Evolutionary conservation across 2,329 filamentous ascomycete genomes (phyloP).

Genomic region (Apiospora marii): DNA sequence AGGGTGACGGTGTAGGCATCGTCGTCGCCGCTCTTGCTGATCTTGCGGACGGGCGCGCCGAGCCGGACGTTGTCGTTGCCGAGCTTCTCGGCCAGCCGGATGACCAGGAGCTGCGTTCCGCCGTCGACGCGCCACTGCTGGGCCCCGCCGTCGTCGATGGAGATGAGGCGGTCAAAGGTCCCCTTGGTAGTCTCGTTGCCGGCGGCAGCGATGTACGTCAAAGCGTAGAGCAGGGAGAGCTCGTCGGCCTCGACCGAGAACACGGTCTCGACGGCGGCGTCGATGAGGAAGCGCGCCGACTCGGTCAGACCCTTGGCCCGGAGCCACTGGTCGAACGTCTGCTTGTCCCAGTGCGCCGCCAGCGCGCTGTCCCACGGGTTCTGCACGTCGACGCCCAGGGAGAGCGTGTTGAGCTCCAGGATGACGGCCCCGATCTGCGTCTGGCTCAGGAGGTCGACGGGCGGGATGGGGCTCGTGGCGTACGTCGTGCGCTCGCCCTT

Average conservation of each 20-base stretch:
- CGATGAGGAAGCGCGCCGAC: conserved; percentile 6
- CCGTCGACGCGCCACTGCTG: conserved; percentile 12
- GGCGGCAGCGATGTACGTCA: background rate
- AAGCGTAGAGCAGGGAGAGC: background rate
- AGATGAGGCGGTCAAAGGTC: background rate
- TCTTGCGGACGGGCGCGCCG: background rate
- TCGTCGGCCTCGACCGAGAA: background rate
- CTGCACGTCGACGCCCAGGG: background rate
- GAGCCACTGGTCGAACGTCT: conserved; percentile 3
- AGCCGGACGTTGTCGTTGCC: background rate
- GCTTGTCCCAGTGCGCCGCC: background rate
- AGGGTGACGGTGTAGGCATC: background rate
- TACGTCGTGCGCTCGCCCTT: background rate
- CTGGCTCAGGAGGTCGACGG: background rate
- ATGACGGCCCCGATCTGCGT: conserved; percentile 5
- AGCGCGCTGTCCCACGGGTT: conserved; percentile 9
- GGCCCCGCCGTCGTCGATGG: background rate
- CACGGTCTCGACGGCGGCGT: background rate
- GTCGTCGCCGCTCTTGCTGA: background rate
- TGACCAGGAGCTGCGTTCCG: conserved; percentile 3
- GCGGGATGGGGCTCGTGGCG: background rate
- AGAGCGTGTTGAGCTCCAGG: background rate
- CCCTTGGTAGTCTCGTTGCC: conserved; percentile 12
- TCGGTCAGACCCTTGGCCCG: background rate
- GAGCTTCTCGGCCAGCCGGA: conserved; percentile 2